Percentiles rank a stretch among this genome's conserved stretches.
These are phyloP conservation scores for Podosphaera leucotricha DNA, from an alignment of 2,329 filamentous ascomycete species.

Conservation along the genomic window DNA sequence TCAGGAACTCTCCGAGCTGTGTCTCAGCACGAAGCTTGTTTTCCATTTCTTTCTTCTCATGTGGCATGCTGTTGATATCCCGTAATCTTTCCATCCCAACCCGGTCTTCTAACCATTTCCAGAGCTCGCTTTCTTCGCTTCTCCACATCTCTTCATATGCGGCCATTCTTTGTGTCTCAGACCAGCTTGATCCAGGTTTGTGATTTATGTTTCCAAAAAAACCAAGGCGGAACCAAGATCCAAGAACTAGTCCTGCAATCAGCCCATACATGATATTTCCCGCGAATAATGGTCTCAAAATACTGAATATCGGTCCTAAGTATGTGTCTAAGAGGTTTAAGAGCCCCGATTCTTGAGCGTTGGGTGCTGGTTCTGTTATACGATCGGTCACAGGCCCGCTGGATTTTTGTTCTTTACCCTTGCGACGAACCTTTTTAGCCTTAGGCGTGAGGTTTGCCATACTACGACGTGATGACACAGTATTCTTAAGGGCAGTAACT, in stretches of 20 bases:
- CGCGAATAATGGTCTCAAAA: conserved; percentile 46
- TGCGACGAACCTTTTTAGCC: conserved; percentile 27
- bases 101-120: conserved; percentile 15
- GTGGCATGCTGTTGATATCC: conserved; percentile 18
- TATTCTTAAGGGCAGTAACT: conserved; percentile 46
- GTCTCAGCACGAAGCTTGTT: conserved; percentile 9
- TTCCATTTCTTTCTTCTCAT: conserved; percentile 9
- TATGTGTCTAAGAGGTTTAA: conserved; percentile 55
- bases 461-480: conserved; percentile 41
- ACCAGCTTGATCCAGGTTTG: conserved; percentile 18
- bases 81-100: conserved; percentile 49
- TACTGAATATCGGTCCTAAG: conserved; percentile 44
- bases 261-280: conserved; percentile 59
- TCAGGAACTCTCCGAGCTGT: conserved; percentile 12
- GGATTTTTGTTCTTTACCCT: conserved; percentile 22
- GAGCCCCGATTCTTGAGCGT: conserved; percentile 42
- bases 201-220: conserved; percentile 16
- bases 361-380: conserved; percentile 15
- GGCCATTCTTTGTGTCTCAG: conserved; percentile 34
- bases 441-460: conserved; percentile 25
- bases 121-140: conserved; percentile 17
- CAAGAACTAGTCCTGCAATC: conserved; percentile 46
- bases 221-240: conserved; percentile 49
- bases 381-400: conserved; percentile 18
- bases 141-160: conserved; percentile 73